These are phyloP conservation scores for Fraxinus americana DNA, from an alignment of 257 asterid genomes.

Conservation along the genomic window DNA sequence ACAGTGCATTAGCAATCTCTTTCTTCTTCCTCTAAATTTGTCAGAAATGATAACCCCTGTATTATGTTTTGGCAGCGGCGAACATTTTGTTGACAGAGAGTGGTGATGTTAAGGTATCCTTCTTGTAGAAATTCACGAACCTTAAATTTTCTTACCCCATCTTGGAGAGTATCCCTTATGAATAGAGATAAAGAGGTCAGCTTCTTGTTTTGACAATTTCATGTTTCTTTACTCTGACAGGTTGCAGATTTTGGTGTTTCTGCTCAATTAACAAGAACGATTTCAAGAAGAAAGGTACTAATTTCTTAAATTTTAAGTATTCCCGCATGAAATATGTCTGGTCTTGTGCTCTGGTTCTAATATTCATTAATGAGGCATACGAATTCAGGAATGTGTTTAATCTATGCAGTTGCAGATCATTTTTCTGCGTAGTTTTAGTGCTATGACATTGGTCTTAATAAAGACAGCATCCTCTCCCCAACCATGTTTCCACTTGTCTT, in stretches of 20 bases:
- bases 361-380: not conserved
- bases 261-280: conserved; percentile 94
- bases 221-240: conserved; percentile 34
- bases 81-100: conserved; percentile 91
- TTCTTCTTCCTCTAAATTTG: conserved; percentile 2
- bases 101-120: conserved; percentile 94
- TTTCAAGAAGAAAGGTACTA: conserved; percentile 92
- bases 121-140: conserved; percentile 21
- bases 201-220: not conserved
- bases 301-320: not conserved
- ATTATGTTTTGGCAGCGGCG: conserved; percentile 76
- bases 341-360: not conserved
- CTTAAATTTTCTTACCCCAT: not conserved
- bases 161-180: conserved; percentile 1
- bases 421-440: conserved; percentile 5
- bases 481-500: not conserved
- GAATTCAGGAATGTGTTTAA: conserved; percentile 1
- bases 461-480: conserved; percentile 7
- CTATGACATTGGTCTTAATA: not conserved
- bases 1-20: not conserved
- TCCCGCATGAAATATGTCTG: not conserved
- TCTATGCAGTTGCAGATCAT: not conserved
- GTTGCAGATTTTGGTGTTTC: conserved; percentile 99
- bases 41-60: conserved; percentile 17
- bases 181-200: not conserved